Percentiles rank a stretch among this genome's conserved stretches.
Conservation (phyloP, 1,284 basidiomycete species). For the Papiliotrema laurentii region DNA sequence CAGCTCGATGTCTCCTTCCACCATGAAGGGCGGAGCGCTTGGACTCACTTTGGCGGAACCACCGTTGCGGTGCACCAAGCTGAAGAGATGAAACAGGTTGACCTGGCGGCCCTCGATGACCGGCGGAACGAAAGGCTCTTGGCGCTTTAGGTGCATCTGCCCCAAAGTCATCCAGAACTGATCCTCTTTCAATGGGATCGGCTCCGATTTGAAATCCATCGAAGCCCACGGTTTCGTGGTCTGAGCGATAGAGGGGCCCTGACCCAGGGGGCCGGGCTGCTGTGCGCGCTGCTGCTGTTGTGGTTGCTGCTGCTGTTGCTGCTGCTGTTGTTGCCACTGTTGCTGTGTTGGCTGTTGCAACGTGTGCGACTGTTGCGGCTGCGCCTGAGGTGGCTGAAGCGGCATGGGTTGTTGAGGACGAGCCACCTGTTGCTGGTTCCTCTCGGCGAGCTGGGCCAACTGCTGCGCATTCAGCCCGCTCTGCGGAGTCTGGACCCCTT, state of each 20-base stretch:
- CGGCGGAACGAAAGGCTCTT: slow-evolving; percentile 11
- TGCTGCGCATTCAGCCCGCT: neutral
- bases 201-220: slow-evolving; percentile 15
- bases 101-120: slow-evolving; percentile 22
- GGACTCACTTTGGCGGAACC: slow-evolving; percentile 29
- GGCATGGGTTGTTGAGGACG: neutral
- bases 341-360: slow-evolving; percentile 3
- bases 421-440: neutral
- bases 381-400: slow-evolving; percentile 1
- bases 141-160: slow-evolving; percentile 6
- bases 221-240: slow-evolving; percentile 9
- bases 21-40: neutral
- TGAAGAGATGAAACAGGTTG: slow-evolving; percentile 29
- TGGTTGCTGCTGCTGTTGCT: neutral
- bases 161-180: slow-evolving; percentile 11
- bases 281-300: neutral
- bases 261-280: neutral
- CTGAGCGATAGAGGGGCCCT: neutral
- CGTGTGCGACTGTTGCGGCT: slow-evolving; percentile 1
- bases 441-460: neutral
- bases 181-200: slow-evolving; percentile 7
- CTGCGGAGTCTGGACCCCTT: slow-evolving; percentile 2
- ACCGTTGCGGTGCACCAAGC: slow-evolving; percentile 31
- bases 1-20: neutral
- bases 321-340: neutral